Conservation (phyloP, 163 green algal genomes). For the Chlamydomonas reinhardtii region DNA sequence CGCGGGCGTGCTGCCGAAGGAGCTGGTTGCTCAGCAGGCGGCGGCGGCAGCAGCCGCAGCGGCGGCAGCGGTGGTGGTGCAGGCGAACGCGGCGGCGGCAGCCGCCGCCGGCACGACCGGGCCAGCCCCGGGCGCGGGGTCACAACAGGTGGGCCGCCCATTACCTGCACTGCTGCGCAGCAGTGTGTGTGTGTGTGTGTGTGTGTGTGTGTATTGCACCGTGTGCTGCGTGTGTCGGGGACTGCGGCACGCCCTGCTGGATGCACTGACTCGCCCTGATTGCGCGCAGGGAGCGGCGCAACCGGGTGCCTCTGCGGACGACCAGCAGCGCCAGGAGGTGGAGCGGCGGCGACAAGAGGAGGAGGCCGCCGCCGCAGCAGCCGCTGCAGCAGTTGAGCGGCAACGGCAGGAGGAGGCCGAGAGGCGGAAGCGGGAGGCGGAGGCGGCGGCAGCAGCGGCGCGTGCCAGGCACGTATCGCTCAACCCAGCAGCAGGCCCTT, state of each 20-base stretch:
- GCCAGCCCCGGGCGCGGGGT: too few species aligned
- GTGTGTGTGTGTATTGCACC: too few species aligned
- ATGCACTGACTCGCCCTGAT: background rate
- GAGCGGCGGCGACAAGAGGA: constrained; percentile 4
- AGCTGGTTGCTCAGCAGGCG: background rate
- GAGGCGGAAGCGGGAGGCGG: background rate
- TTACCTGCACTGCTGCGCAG: too few species aligned
- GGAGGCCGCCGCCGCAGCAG: background rate
- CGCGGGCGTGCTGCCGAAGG: background rate
- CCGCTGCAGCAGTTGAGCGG: background rate
- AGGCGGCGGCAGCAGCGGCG: constrained; percentile 24
- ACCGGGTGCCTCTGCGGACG: background rate
- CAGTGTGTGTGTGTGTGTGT: too few species aligned
- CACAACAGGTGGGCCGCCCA: background rate
- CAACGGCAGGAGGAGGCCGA: constrained; percentile 10
- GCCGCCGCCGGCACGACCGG: background rate
- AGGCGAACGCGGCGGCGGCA: background rate
- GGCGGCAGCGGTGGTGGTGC: background rate
- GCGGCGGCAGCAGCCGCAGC: background rate
- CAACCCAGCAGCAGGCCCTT: background rate
- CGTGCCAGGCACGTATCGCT: constrained; percentile 24
- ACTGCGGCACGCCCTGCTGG: background rate
- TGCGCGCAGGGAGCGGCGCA: background rate
- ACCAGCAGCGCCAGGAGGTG: background rate
- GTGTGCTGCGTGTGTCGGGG: too few species aligned